These are phyloP conservation scores for Ascochyta viciae-villosae DNA, from an alignment of 2,329 filamentous ascomycete species.

Conservation along the genomic window DNA sequence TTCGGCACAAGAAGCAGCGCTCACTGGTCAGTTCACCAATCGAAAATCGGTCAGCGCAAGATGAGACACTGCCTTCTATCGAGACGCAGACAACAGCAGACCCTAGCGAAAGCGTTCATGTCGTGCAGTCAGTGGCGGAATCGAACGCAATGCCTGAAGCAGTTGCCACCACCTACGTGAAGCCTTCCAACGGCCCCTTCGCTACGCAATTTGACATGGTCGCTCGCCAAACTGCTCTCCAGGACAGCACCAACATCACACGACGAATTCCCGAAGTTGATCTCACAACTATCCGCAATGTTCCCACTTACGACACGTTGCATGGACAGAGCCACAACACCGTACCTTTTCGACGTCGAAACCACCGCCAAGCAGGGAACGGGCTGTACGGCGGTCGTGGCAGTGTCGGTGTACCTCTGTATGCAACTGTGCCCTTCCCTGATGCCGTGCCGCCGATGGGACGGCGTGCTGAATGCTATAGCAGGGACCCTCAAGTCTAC, in stretches of 20 bases:
- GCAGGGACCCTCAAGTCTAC: slow-evolving; percentile 1
- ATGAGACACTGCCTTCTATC: too few relatives aligned
- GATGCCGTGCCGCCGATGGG: slow-evolving; percentile 37
- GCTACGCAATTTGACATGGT: slow-evolving; percentile 24
- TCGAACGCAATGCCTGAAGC: not conserved
- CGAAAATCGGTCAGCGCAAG: not conserved
- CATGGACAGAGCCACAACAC: slow-evolving; percentile 5
- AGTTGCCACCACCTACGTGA: too few relatives aligned
- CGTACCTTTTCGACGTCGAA: slow-evolving; percentile 13
- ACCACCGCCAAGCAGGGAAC: slow-evolving; percentile 23
- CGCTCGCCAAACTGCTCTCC: slow-evolving; percentile 15
- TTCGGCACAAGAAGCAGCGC: slow-evolving; percentile 20
- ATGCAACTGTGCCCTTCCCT: slow-evolving; percentile 43
- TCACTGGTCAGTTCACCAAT: not conserved
- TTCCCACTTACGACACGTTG: not conserved
- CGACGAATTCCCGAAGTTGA: slow-evolving; percentile 11
- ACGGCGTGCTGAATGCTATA: slow-evolving; percentile 1
- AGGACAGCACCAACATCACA: slow-evolving; percentile 2
- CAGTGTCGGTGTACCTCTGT: slow-evolving; percentile 36
- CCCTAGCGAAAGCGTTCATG: not conserved
- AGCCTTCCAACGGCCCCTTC: slow-evolving; percentile 14
- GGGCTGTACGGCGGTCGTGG: slow-evolving; percentile 32
- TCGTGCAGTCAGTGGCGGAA: too few relatives aligned
- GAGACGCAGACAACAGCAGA: not conserved
- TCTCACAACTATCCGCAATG: slow-evolving; percentile 24